Evolutionary conservation across 768 basidiomycete species (phyloP), one percentile per base, ranked within the genome.

Genomic region (Neoboletus brunneissimus): DNA sequence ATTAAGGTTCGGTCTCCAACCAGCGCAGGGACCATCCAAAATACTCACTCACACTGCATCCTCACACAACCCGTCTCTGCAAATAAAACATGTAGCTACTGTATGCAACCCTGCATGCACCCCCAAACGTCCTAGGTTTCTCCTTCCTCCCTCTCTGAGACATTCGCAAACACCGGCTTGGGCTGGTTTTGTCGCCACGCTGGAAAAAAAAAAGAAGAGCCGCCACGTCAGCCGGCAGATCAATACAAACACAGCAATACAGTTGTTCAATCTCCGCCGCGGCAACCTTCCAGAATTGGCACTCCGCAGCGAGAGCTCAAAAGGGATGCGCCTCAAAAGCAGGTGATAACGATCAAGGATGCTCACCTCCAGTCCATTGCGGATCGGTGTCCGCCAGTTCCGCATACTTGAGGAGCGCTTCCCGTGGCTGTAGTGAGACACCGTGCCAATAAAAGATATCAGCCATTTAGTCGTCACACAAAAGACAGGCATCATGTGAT

Each of bases 391-490:
- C 88, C 59, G 87, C 86, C 55, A 74, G 69, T 18, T 87, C 75
- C 34, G 97, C 97, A 64, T 94, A 98, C 74, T 87, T 93, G 79
- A 98, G 89, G 54, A 99, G 77, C 4, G 97, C 97, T 75, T 97
- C 95, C 59, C 97, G 88, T 42, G 97, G 97, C 96, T 98, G 67
- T 46, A 64, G 60, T 59, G 61, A 64, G 65, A 66, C 41, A 56
- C 41, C 48, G 31, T 56, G 54, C 18, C 11, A 38, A 40, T 51
- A 50, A 53, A 68, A 61, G 47, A 55, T 62, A 62, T 50, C 12
- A 61, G 61, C 55, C 54, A 23, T 53, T 71, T 62, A 67, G 72
- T 61, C 50, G 8, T 64, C 35, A 60, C 52, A 50, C 58, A 57
- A 60, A 46, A 61, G 23, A 53, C 11, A 46, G 15, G 16, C 25